These are phyloP conservation scores for Aspergillus awamori DNA, from an alignment of 2,329 filamentous ascomycete species.

Conservation along the genomic window DNA sequence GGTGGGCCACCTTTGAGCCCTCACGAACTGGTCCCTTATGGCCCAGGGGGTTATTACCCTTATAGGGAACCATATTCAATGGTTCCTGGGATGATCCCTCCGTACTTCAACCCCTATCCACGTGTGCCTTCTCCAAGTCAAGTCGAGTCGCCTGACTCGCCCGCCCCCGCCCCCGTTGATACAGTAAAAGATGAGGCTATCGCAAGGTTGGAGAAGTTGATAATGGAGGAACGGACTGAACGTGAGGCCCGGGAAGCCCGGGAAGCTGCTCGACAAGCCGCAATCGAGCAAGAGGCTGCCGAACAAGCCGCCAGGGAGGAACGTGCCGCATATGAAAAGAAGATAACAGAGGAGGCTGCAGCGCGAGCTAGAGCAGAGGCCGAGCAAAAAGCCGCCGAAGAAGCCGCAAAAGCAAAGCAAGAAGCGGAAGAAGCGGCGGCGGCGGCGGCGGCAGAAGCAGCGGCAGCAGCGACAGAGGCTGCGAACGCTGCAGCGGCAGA, in stretches of 20 bases:
- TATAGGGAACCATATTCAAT: constrained; percentile 40
- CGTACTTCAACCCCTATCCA: constrained; percentile 41
- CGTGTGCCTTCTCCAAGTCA: constrained; percentile 39
- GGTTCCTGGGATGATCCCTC: constrained; percentile 39
- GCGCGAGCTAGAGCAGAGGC: constrained; percentile 54
- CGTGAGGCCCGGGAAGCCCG: constrained; percentile 42
- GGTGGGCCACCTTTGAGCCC: constrained; percentile 34
- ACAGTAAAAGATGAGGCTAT: constrained; percentile 60
- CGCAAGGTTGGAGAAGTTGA: constrained; percentile 63
- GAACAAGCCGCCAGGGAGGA: constrained; percentile 36
- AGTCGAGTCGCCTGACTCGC: constrained; percentile 30
- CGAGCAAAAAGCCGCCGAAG: constrained; percentile 49
- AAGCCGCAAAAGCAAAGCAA: constrained; percentile 51
- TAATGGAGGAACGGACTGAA: constrained; percentile 48
- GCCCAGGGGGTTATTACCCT: constrained; percentile 36
- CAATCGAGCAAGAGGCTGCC: constrained; percentile 57
- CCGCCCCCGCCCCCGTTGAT: constrained; percentile 47
- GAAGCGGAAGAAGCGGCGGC: constrained; percentile 48
- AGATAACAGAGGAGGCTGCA: constrained; percentile 47
- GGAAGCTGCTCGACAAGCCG: constrained; percentile 45
- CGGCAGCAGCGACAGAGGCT: constrained; percentile 42
- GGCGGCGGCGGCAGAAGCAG: constrained; percentile 43
- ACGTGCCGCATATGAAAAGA: constrained; percentile 46
- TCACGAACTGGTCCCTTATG: constrained; percentile 45
- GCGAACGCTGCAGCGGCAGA: constrained; percentile 40